Conservation (phyloP, 371 early-diverging fungal species). For the Rhizomucor pusillus region DNA sequence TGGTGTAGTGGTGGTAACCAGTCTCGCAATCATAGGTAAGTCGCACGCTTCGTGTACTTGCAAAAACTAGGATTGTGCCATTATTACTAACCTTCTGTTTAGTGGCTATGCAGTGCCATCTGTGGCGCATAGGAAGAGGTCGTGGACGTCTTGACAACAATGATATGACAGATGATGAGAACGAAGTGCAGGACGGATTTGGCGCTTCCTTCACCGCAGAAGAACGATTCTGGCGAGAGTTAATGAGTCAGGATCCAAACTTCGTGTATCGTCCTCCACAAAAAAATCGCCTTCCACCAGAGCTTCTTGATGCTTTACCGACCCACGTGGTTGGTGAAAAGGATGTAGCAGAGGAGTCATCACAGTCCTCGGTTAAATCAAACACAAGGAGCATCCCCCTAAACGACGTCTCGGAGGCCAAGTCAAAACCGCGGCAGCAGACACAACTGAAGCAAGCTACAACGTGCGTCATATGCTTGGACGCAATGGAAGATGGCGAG, state of each 20-base stretch:
- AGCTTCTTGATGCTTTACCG: constrained; percentile 12
- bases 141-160: neutral
- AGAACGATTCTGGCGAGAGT: constrained; percentile 2
- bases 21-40: constrained; percentile 37
- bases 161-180: constrained; percentile 13
- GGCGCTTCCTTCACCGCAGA: neutral
- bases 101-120: constrained; percentile 18
- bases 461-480: constrained; percentile 40
- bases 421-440: neutral
- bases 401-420: too few relatives aligned
- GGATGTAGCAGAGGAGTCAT: neutral
- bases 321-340: constrained; percentile 12
- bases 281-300: constrained; percentile 10
- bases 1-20: constrained; percentile 37
- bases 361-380: neutral
- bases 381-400: too few relatives aligned
- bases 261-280: neutral
- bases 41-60: too few relatives aligned
- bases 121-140: constrained; percentile 14
- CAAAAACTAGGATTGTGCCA: too few relatives aligned
- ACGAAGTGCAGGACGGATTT: constrained; percentile 7
- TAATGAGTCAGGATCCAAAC: neutral
- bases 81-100: too few relatives aligned
- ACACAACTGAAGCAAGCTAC: constrained; percentile 18
- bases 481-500: constrained; percentile 29